Conservation (phyloP, 2,329 filamentous ascomycete species). For the Fusarium subglutinans region DNA sequence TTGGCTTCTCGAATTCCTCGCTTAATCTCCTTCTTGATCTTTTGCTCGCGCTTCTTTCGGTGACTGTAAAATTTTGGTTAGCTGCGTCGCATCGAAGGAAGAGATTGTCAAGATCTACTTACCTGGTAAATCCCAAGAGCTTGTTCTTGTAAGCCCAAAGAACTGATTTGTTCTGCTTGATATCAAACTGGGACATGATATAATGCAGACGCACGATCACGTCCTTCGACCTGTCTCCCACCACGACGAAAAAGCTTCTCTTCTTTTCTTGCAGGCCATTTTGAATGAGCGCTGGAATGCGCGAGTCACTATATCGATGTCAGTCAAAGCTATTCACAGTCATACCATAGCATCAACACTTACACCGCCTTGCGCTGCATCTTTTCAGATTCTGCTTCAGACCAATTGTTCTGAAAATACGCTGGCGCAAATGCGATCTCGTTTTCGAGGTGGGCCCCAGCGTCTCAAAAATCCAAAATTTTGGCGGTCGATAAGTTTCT, state of each 20-base stretch:
- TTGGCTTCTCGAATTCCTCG: slow-evolving; percentile 92
- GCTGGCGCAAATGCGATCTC: slow-evolving; percentile 44
- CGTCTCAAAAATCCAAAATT: slow-evolving; percentile 51
- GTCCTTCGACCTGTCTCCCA: slow-evolving; percentile 92
- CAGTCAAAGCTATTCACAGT: background rate
- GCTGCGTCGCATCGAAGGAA: slow-evolving; percentile 12
- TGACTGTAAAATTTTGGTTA: slow-evolving; percentile 64
- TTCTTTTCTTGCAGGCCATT: slow-evolving; percentile 97
- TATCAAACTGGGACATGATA: slow-evolving; percentile 88
- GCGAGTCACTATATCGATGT: slow-evolving; percentile 72
- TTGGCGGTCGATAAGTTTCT: slow-evolving; percentile 50
- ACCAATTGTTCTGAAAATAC: slow-evolving; percentile 42
- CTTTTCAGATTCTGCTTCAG: slow-evolving; percentile 44
- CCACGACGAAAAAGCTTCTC: slow-evolving; percentile 96
- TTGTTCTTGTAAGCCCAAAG: slow-evolving; percentile 99
- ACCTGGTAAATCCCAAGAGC: slow-evolving; percentile 88
- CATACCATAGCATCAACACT: slow-evolving; percentile 26
- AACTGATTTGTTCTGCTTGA: slow-evolving; percentile 91
- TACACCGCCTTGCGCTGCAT: slow-evolving; percentile 70
- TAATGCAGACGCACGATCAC: slow-evolving; percentile 94
- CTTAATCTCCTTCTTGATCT: slow-evolving; percentile 99
- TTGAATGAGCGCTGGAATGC: slow-evolving; percentile 88
- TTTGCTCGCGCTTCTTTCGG: slow-evolving; percentile 96
- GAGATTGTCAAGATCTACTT: slow-evolving; percentile 20
- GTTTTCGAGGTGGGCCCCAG: slow-evolving; percentile 37